These are phyloP conservation scores for Bryoerythrophyllum caledonicum DNA, from an alignment of 225 moss, liverwort and hornwort species.

Conservation along the genomic window DNA sequence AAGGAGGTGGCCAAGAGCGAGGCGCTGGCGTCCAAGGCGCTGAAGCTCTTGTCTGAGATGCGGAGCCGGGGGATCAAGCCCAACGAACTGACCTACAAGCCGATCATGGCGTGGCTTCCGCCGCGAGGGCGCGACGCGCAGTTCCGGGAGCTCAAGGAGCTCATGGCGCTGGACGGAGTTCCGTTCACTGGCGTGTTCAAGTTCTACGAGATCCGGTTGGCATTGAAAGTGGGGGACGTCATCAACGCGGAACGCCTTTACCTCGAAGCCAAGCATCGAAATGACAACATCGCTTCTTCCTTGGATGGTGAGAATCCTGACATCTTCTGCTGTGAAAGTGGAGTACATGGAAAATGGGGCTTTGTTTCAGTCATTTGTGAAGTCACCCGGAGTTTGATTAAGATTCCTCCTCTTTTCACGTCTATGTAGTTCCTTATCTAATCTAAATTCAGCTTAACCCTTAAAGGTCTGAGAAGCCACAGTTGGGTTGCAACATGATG, in stretches of 20 bases:
- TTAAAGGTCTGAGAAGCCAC: too few relatives aligned
- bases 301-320: constrained; percentile 55
- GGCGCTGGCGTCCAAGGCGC: constrained; percentile 44
- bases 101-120: constrained; percentile 66
- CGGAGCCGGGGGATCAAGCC: constrained; percentile 49
- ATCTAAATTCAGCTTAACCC: too few relatives aligned
- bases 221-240: constrained; percentile 40
- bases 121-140: constrained; percentile 47
- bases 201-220: constrained; percentile 53
- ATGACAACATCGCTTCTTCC: constrained; percentile 39
- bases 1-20: constrained; percentile 45
- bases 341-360: background rate
- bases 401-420: too few relatives aligned
- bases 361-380: background rate
- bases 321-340: background rate
- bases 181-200: constrained; percentile 44
- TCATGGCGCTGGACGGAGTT: constrained; percentile 58
- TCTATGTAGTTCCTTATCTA: too few relatives aligned
- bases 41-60: constrained; percentile 58
- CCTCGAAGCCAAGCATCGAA: constrained; percentile 44
- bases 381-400: too few relatives aligned
- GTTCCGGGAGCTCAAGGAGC: constrained; percentile 45
- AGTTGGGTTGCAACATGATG: too few relatives aligned
- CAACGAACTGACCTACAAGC: constrained; percentile 65
- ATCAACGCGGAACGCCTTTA: constrained; percentile 49